Conservation (phyloP, 345 rosid species). For the Gossypium longicalyx region DNA sequence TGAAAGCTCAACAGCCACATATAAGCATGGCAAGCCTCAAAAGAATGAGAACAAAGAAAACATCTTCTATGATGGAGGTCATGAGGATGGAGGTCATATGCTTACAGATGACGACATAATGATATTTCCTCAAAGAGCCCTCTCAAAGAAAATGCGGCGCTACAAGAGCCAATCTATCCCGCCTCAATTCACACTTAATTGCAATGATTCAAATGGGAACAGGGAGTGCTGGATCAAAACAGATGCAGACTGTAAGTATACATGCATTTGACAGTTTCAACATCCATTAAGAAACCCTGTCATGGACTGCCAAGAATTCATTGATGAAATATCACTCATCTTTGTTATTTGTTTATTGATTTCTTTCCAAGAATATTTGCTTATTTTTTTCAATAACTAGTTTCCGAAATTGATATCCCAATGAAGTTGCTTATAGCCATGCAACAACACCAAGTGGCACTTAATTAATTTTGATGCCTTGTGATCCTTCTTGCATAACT, state of each 20-base stretch:
- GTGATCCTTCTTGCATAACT: background rate
- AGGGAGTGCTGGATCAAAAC: slow-evolving; percentile 81
- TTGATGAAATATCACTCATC: background rate
- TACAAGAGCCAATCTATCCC: slow-evolving; percentile 50
- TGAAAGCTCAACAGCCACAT: slow-evolving; percentile 42
- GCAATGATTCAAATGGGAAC: slow-evolving; percentile 53
- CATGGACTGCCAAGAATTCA: background rate
- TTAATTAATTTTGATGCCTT: background rate
- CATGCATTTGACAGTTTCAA: background rate
- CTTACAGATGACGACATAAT: slow-evolving; percentile 40
- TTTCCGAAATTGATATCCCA: background rate
- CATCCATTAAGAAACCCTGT: background rate
- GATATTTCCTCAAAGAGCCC: slow-evolving; percentile 32
- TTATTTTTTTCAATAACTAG: background rate
- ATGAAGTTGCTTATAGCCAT: background rate
- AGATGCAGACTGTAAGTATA: slow-evolving; percentile 74
- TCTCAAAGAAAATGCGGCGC: slow-evolving; percentile 33
- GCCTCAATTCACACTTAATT: slow-evolving; percentile 30
- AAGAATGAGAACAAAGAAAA: slow-evolving; percentile 37
- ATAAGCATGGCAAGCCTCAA: slow-evolving; percentile 34
- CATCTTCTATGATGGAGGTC: slow-evolving; percentile 19
- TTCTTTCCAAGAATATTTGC: background rate
- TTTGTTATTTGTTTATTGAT: background rate
- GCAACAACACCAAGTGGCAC: background rate
- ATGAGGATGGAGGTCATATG: slow-evolving; percentile 33